Conservation (phyloP, 371 early-diverging fungal species). For the Mucor sp. region DNA sequence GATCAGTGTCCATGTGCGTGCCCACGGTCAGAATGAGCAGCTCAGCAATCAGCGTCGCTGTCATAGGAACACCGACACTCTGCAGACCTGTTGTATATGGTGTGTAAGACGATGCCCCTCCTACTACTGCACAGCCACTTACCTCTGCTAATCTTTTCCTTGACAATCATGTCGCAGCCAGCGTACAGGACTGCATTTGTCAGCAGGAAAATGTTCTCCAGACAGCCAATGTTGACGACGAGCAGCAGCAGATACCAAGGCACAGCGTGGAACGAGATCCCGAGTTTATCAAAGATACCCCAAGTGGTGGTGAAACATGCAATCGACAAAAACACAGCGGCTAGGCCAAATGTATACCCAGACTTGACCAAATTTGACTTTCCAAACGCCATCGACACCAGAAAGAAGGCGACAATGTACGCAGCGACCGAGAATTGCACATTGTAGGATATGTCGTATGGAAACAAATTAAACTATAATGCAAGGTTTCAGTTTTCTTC, state of each 20-base stretch:
- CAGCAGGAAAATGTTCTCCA: conserved; percentile 73
- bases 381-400: conserved; percentile 66
- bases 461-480: conserved; percentile 30
- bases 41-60: conserved; percentile 58
- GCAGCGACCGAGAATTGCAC: conserved; percentile 23
- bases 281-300: conserved; percentile 29
- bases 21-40: conserved; percentile 56
- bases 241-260: conserved; percentile 69
- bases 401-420: conserved; percentile 48
- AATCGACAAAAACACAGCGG: conserved; percentile 51
- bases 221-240: conserved; percentile 68
- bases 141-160: conserved; percentile 68
- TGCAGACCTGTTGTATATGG: conserved; percentile 45
- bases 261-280: conserved; percentile 23
- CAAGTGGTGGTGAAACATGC: conserved; percentile 37
- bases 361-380: conserved; percentile 72
- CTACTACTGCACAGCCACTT: not conserved
- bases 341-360: conserved; percentile 70
- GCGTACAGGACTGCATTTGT: conserved; percentile 72
- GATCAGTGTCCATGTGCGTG: conserved; percentile 54
- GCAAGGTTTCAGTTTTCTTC: not conserved
- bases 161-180: conserved; percentile 68
- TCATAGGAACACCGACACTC: conserved; percentile 68
- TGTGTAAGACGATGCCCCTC: no score
- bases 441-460: conserved; percentile 26